A percentile compares a stretch with the other conserved stretches of the same genome.
Evolutionary conservation across 176 grass and related monocot genomes (phyloP).

Genomic region (Musa itinerans): DNA sequence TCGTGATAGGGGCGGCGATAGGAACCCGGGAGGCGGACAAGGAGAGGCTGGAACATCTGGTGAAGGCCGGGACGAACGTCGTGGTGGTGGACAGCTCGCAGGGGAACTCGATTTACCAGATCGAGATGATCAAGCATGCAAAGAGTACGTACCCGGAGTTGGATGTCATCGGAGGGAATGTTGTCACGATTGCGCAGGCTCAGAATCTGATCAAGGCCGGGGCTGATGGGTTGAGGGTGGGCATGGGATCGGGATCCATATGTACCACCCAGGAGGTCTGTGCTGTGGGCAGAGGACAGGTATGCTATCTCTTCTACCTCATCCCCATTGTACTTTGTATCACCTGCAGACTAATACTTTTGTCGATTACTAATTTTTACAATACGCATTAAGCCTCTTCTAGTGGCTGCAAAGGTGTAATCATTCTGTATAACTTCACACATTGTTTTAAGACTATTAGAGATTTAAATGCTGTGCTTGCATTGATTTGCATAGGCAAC

Average conservation of each 20-base stretch:
- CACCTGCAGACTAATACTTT: no score
- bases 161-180: constrained; percentile 77
- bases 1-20: constrained; percentile 1
- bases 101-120: constrained; percentile 72
- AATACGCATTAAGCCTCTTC: background rate
- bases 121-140: constrained; percentile 68
- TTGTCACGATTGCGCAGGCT: constrained; percentile 57
- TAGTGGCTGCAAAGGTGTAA: background rate
- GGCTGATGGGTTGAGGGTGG: constrained; percentile 33
- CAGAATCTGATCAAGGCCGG: constrained; percentile 29
- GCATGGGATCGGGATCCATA: constrained; percentile 61
- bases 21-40: constrained; percentile 29
- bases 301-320: constrained; percentile 13
- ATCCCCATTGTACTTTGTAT: background rate
- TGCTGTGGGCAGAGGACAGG: constrained; percentile 82
- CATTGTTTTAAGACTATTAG: background rate
- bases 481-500: constrained; percentile 49
- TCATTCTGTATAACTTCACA: background rate
- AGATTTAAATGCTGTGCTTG: background rate
- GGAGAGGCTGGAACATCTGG: constrained; percentile 47
- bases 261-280: constrained; percentile 84
- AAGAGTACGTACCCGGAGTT: constrained; percentile 57
- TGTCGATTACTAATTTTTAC: background rate
- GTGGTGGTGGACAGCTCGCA: constrained; percentile 82
- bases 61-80: constrained; percentile 66